Base-by-base conservation (phyloP, 2,329 filamentous ascomycete species). In the Curvularia eragrostidis region DNA sequence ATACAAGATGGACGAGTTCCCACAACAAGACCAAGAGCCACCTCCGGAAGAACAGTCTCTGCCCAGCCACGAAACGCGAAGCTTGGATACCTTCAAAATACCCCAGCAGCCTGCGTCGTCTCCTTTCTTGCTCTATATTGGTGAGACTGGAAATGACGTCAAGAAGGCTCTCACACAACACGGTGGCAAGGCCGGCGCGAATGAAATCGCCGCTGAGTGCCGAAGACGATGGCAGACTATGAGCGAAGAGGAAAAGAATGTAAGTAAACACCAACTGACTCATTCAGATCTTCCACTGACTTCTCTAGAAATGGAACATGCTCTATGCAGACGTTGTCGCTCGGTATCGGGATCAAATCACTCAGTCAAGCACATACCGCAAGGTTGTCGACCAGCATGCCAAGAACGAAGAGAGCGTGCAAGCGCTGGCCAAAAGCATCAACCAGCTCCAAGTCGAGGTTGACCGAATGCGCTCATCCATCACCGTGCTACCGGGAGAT, bases 181-280 rank as follows among this genome's bases (percentile, higher is more conserved):
- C 21, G 75, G 76, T 21, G 71, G 73, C 53, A 76, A 77, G 58
- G 73, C 72, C 3, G 73, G 75, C 10, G 75, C 75, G 0, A 77
- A 74, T 23, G 77, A 78, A n/a, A 77, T 79, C 46, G 76, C 76
- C 0, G 70, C 73, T n/a, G 77, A 78, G 56, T 78, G 77, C 61
- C 69, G 73, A 54, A 65, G 73, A 39, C 64, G 74, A 36, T 79
- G 77, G 77, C 72, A 77, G 56, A 70, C 68, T 6, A 77, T 78
- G 74, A 56, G 65, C 24, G 75, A 77, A 41, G 74, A 77, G 54
- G 73, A 76, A 48, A 76, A 75, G 59, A 77, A 74, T 44, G 74
- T 75, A 52, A 43, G 63, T 59, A 5, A 10, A n/a, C 8, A 9
- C 15, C 13, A 3, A 28, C 36, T 2, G 2, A 5, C 15, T 2